Conservation (phyloP, 441 rosid species). For the Adansonia gregorii region DNA sequence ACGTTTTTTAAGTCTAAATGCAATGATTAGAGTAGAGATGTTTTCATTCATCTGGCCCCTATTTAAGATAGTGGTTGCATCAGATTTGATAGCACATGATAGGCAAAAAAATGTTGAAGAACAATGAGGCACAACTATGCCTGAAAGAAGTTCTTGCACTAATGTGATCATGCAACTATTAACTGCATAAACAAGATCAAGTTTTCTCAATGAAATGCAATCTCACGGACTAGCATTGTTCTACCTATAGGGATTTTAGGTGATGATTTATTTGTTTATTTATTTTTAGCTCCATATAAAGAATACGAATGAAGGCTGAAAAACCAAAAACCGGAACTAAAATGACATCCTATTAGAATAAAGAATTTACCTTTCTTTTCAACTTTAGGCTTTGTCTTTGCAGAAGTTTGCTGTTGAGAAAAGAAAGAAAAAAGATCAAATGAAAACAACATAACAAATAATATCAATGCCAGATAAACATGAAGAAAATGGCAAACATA, state of each 20-base stretch:
- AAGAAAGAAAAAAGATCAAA: slow-evolving; percentile 11
- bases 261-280: not conserved
- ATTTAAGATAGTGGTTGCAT: not conserved
- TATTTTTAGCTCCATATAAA: not conserved
- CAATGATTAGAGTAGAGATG: not conserved
- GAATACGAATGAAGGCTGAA: not conserved
- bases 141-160: not conserved
- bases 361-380: slow-evolving; percentile 69
- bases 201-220: no score
- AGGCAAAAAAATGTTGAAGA: not conserved
- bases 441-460: not conserved
- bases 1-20: not conserved
- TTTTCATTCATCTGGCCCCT: not conserved
- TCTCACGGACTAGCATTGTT: not conserved
- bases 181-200: no score
- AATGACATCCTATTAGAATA: slow-evolving; percentile 1
- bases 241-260: not conserved
- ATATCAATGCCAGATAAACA: not conserved
- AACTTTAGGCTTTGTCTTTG: slow-evolving; percentile 53
- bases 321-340: not conserved
- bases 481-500: not conserved
- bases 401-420: slow-evolving; percentile 53
- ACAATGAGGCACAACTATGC: not conserved
- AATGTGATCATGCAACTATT: no score
- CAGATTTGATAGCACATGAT: not conserved